Conservation (phyloP, 306 rosid genomes). For the Ochetophila trinervis region DNA sequence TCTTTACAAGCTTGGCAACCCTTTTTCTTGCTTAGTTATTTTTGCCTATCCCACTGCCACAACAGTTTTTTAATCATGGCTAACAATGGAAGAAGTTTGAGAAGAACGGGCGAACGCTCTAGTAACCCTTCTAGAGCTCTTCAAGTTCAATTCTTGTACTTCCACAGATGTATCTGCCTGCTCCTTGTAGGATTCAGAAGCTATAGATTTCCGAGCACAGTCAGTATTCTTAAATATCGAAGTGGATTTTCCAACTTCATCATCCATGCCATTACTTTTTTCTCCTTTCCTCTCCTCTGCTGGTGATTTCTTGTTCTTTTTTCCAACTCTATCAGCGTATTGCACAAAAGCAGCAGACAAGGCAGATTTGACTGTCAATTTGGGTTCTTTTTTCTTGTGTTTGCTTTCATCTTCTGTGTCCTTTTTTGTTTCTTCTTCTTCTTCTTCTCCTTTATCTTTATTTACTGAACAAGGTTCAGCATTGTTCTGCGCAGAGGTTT, state of each 20-base stretch:
- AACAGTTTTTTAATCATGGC: too few species aligned
- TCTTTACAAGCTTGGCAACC: too few species aligned
- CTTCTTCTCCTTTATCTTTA: constrained; percentile 39
- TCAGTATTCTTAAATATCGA: too few species aligned
- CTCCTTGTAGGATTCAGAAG: too few species aligned
- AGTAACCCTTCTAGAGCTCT: too few species aligned
- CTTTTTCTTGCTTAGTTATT: too few species aligned
- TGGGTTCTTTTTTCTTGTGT: constrained; percentile 52
- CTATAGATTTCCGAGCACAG: too few species aligned
- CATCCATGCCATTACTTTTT: constrained; percentile 27
- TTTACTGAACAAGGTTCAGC: constrained; percentile 40
- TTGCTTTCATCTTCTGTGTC: constrained; percentile 36
- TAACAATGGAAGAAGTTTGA: too few species aligned
- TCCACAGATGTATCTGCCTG: too few species aligned
- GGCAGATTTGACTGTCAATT: constrained; percentile 68
- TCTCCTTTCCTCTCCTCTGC: constrained; percentile 43
- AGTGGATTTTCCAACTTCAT: constrained; percentile 12
- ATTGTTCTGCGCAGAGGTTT: constrained; percentile 32
- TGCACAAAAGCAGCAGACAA: constrained; percentile 82
- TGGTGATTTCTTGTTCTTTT: constrained; percentile 35
- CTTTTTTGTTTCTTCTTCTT: constrained; percentile 24
- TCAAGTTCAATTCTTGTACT: too few species aligned
- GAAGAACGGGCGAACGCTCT: too few species aligned
- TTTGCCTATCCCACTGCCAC: too few species aligned
- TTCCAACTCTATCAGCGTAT: constrained; percentile 52